Evolutionary conservation across 495 filamentous ascomycete genomes (phyloP).

Genomic region (Penicillium longicatenatum): DNA sequence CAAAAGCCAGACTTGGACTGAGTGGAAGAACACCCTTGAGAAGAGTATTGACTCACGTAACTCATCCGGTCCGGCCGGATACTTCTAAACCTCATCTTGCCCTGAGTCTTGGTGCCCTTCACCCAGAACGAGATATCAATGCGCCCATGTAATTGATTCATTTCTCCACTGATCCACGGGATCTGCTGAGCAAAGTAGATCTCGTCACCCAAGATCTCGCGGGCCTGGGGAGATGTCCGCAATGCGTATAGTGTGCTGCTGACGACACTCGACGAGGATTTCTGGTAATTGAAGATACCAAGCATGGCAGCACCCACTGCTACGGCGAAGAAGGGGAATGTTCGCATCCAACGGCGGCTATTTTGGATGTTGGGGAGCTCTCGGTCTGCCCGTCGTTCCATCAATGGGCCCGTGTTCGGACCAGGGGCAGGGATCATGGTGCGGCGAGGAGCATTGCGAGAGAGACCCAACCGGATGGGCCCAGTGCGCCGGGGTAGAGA

Average conservation of each 20-base stretch:
- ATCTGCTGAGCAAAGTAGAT: slow-evolving; percentile 87
- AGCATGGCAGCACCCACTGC: slow-evolving; percentile 66
- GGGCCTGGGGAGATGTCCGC: slow-evolving; percentile 72
- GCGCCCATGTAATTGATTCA: slow-evolving; percentile 91
- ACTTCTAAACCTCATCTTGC: slow-evolving; percentile 80
- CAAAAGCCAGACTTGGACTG: neutral
- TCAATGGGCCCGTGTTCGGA: slow-evolving; percentile 64
- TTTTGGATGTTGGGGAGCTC: slow-evolving; percentile 61
- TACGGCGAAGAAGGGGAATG: slow-evolving; percentile 58
- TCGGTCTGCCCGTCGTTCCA: slow-evolving; percentile 78
- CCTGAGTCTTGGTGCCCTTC: slow-evolving; percentile 72
- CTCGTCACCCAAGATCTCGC: slow-evolving; percentile 81
- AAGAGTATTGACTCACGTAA: slow-evolving; percentile 50
- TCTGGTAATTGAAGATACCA: slow-evolving; percentile 98
- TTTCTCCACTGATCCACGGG: slow-evolving; percentile 89
- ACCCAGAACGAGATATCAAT: slow-evolving; percentile 89
- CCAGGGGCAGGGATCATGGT: slow-evolving; percentile 51
- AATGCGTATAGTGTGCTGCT: slow-evolving; percentile 86
- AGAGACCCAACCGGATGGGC: slow-evolving; percentile 17
- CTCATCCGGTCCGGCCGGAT: slow-evolving; percentile 71
- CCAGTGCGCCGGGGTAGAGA: slow-evolving; percentile 21
- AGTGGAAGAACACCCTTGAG: neutral
- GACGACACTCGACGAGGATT: slow-evolving; percentile 78
- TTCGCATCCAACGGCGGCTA: slow-evolving; percentile 49
- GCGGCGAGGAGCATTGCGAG: slow-evolving; percentile 32